Base-by-base conservation (phyloP, 106 monocot genomes). In the Xerophyta viscosa region DNA sequence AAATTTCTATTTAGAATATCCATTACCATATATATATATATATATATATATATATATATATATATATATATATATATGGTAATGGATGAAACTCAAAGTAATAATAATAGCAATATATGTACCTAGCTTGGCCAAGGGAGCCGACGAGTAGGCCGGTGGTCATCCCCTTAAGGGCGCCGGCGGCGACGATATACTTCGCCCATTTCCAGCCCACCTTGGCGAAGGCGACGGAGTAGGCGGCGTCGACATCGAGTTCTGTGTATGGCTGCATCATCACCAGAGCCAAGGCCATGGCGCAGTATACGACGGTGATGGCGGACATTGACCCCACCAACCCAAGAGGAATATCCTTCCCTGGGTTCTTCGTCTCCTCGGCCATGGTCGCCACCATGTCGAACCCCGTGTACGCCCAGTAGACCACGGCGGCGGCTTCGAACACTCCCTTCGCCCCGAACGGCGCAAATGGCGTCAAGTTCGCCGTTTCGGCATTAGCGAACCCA, bases 91-190 rank as follows among this genome's bases (percentile, higher is more conserved):
- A n/a, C n/a, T n/a, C n/a, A n/a, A n/a, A n/a, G n/a, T n/a, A n/a
- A n/a, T n/a, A n/a, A n/a, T n/a, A n/a, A n/a, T n/a, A n/a, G n/a
- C n/a, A n/a, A n/a, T n/a, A n/a, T n/a, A n/a, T n/a, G 78, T 79
- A 78, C 14, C 83, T 60, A 0, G 64, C 71, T 27, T 74, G 67
- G 20, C 84, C 78, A n/a, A 79, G 60, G 4, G 84, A 52, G 20
- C 74, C 70, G 10, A 75, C 84, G 24, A 78, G 67, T 20, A 86
- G 41, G 2, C 57, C 87, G 12, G 83, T 87, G 5, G 80, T 93
- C 83, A 93, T 93, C 63, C 87, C 87, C 72, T 93, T 87, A 27
- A 93, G 61, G 1, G 93, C 93, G 6, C 93, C 87, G 0, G 80
- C 50, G 1, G 87, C 83, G 13, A 93, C 83, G 12, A 93, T 15